Conservation (phyloP, 1,284 basidiomycete genomes). For the Rhodotorula sp. region DNA sequence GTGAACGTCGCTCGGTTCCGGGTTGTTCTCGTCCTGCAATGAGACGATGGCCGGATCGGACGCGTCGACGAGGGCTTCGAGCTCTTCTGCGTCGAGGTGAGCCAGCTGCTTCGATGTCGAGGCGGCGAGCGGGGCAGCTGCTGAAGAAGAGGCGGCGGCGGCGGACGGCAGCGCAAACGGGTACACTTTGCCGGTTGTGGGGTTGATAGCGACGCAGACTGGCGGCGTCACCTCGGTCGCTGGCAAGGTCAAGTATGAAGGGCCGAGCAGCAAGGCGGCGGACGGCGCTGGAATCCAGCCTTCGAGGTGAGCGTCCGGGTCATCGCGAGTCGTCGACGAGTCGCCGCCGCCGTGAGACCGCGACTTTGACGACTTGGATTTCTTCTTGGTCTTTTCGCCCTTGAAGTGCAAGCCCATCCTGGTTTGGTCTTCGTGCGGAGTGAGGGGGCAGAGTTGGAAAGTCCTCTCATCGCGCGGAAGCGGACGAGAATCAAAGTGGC, state of each 20-base stretch:
- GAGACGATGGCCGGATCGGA: neutral
- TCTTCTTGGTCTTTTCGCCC: slow-evolving; percentile 81
- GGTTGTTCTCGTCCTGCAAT: slow-evolving; percentile 42
- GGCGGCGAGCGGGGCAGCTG: slow-evolving; percentile 25
- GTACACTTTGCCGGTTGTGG: slow-evolving; percentile 62
- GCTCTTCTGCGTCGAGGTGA: slow-evolving; percentile 30
- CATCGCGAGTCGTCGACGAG: slow-evolving; percentile 39
- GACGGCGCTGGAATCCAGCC: slow-evolving; percentile 74
- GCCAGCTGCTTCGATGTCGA: slow-evolving; percentile 41
- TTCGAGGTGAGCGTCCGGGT: slow-evolving; percentile 21
- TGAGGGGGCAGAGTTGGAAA: neutral
- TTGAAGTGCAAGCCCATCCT: slow-evolving; percentile 60
- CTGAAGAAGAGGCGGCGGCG: slow-evolving; percentile 47
- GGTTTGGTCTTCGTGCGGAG: neutral
- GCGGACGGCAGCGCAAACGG: slow-evolving; percentile 61
- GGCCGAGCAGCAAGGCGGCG: slow-evolving; percentile 71
- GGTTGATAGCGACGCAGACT: slow-evolving; percentile 70
- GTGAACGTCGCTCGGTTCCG: slow-evolving; percentile 66
- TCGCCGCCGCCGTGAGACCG: slow-evolving; percentile 48
- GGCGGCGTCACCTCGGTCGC: slow-evolving; percentile 62
- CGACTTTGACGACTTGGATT: slow-evolving; percentile 56
- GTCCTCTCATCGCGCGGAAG: neutral
- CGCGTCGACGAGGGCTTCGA: slow-evolving; percentile 36
- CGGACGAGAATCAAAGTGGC: no score
- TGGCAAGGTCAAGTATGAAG: slow-evolving; percentile 74